Conservation (phyloP, 2,329 filamentous ascomycete species). For the Fusarium siculi region DNA sequence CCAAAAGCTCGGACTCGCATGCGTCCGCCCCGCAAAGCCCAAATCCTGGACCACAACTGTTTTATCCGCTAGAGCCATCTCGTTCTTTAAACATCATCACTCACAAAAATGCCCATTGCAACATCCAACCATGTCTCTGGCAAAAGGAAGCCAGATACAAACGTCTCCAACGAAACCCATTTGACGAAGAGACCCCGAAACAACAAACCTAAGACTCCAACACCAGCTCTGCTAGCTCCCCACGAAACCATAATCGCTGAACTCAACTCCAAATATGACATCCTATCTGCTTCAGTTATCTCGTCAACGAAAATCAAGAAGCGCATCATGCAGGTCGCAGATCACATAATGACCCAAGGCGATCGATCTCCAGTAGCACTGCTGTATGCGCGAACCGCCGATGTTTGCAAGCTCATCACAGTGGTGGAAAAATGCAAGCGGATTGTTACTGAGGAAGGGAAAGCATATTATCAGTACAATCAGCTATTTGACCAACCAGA, state of each 20-base stretch:
- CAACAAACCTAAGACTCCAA: slow-evolving; percentile 11
- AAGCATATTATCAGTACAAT: slow-evolving; percentile 67
- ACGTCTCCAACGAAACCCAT: not conserved
- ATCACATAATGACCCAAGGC: slow-evolving; percentile 54
- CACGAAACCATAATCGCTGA: slow-evolving; percentile 56
- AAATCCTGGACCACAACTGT: slow-evolving; percentile 35
- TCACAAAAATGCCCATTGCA: slow-evolving; percentile 31
- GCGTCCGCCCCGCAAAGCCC: slow-evolving; percentile 31
- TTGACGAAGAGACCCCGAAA: slow-evolving; percentile 3
- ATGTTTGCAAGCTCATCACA: slow-evolving; percentile 73
- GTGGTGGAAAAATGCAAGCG: slow-evolving; percentile 74
- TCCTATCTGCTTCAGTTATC: slow-evolving; percentile 65
- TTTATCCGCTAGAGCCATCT: slow-evolving; percentile 14
- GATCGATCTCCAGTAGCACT: slow-evolving; percentile 53
- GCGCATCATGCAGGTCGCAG: slow-evolving; percentile 58
- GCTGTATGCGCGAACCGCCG: slow-evolving; percentile 61
- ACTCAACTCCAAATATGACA: slow-evolving; percentile 59
- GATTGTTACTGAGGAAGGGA: slow-evolving; percentile 59
- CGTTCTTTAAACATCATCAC: slow-evolving; percentile 9
- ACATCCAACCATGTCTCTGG: slow-evolving; percentile 7
- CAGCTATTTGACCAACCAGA: slow-evolving; percentile 61
- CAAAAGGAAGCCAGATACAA: slow-evolving; percentile 35
- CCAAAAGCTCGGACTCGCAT: slow-evolving; percentile 9
- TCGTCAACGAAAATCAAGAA: slow-evolving; percentile 70
- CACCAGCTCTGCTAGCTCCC: slow-evolving; percentile 47